Base-by-base conservation (phyloP, 768 basidiomycete genomes). In the Tulasnella sp. region DNA sequence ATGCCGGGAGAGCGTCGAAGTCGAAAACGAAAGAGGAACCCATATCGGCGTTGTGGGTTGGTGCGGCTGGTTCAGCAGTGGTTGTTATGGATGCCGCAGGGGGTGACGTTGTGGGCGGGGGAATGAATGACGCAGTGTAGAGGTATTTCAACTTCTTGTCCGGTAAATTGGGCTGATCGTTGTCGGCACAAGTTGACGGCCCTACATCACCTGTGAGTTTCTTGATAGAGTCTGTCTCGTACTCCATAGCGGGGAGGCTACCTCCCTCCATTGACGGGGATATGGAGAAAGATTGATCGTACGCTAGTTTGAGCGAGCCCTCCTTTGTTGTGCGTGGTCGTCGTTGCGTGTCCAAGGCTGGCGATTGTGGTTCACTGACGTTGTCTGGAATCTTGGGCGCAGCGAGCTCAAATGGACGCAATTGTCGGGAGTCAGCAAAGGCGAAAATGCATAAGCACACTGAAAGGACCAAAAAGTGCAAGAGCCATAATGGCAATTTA, bases 351-450 rank as follows among this genome's bases (percentile, higher is more conserved):
- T 19, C 19, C 5, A n/a, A 27, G n/a, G 8, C n/a, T 10, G 26
- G 5, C 10, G 45, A 48, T 5, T 19, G 8, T 21, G 5, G 53
- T 38, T 7, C 15, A 38, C 7, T 15, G 15, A 38, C 34, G 15
- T 5, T 15, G 7, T 38, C 34, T 7, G 34, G 34, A 41, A 55
- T 29, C 3, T 34, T 30, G 42, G 53, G 53, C 23, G 53, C 53
- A 84, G 51, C 72, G 41, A 65, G 50, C 51, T 65, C 63, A 43
- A 62, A 64, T 9, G 63, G 63, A 32, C 58, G 54, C 15, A 65
- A 53, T 54, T 65, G 65, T 17, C 65, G 48, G 11, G 56, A 60
- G 49, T 65, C 65, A 10, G 60, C 65, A 54, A 65, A 65, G 19
- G 61, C 27, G 41, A 56, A 65, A 26, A 65, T 61, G 27, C 64